Conservation (phyloP, 495 filamentous ascomycete species). For the Neurospora terricola region DNA sequence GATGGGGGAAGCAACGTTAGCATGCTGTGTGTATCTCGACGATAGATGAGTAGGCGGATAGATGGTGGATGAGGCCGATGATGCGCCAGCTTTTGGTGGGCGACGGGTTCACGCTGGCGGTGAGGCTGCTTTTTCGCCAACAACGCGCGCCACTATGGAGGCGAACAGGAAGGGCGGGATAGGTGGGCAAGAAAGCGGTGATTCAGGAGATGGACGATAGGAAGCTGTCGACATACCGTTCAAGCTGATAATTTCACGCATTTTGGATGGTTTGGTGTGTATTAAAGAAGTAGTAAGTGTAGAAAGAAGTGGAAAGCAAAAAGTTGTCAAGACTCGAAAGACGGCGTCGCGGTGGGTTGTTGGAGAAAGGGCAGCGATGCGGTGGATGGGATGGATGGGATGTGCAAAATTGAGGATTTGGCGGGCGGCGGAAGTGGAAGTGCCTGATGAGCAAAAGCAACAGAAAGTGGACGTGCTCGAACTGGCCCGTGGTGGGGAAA, state of each 20-base stretch:
- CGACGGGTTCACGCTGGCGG: conserved; percentile 16
- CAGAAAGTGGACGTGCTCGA: neutral
- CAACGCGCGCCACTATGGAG: conserved; percentile 20
- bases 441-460: neutral
- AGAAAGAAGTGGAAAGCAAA: conserved; percentile 7
- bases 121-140: conserved; percentile 9
- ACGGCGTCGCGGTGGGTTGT: conserved; percentile 7
- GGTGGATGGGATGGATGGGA: conserved; percentile 6
- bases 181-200: neutral
- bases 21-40: conserved; percentile 5
- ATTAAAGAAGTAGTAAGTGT: neutral
- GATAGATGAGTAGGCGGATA: neutral
- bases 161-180: neutral
- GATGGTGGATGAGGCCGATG: conserved; percentile 1
- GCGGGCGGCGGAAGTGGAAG: conserved; percentile 20
- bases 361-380: neutral
- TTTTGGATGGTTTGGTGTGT: conserved; percentile 40
- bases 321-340: conserved; percentile 10
- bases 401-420: conserved; percentile 25
- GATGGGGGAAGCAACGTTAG: conserved; percentile 31
- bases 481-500: conserved; percentile 20
- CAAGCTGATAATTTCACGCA: conserved; percentile 99
- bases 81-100: neutral
- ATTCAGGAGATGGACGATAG: neutral
- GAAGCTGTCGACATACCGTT: conserved; percentile 64